Evolutionary conservation across 352 stramenopile genomes (phyloP), one percentile per base, ranked within the genome.

Genomic region (Aphanomyces cochlioides): DNA sequence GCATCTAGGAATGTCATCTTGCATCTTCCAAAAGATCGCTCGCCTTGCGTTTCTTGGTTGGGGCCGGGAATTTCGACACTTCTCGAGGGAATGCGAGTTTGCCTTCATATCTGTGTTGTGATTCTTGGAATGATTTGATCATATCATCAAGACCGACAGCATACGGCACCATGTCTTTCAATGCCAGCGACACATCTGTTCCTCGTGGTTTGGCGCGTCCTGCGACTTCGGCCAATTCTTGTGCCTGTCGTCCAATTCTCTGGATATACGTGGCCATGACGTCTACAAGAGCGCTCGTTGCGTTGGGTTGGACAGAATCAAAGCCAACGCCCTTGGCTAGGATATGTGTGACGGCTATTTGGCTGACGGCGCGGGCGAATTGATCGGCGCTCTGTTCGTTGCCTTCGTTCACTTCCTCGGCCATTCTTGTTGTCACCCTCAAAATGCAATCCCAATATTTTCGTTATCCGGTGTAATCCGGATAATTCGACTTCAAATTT

Each of bases 231-330:
- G 81, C 78, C 41, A 86, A 72, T 39, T 85, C 81, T 72, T 89
- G 85, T 2, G 81, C 73, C 4, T 76, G 47, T 38, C 40, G 66
- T 47, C 81, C 81, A 53, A 89, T 84, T 1, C 74, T 78, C 54
- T 81, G 79, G 47, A 89, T 83, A 53, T 89, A 88, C 68, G 80
- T 79, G 34, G 76, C 79, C 50, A 89, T 61, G 43, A 89, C 81
- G 37, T 87, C 79, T 15, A 78, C 75, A 5, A 89, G 72, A 38
- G 76, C 79, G 69, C 83, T 81, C 15, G 73, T 74, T 10, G 81
- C 81, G 3, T 77, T 82, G 54, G 80, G 77, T 53, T 89, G 79
- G 36, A 89, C 74, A 4, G 73, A 73, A 45, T 87, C 79, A 59
- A 87, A 89, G 67, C 81, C 81, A 38, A 79, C 81, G 54, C 78